Evolutionary conservation across 371 early-diverging fungal species (phyloP), one percentile per base, ranked within the genome.

Genomic region (Syncephalastrum racemosum): DNA sequence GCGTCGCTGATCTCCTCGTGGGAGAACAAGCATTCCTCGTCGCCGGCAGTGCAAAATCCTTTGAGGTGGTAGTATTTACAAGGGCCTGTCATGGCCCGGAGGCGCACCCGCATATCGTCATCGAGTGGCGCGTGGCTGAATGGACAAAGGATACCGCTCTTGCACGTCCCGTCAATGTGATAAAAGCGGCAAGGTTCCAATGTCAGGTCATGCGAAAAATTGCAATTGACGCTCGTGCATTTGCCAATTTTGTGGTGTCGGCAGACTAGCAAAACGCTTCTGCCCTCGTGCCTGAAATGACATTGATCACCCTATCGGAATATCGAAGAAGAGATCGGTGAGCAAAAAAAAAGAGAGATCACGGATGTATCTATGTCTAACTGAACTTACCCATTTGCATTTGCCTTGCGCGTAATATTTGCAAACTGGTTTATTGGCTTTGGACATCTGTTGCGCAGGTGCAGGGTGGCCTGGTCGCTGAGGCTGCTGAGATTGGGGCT

Each of bases 31-130:
- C 76, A 75, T 27, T 54, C 54, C 4, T 20, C 18, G 22, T 72
- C 71, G 18, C 67, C 73, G 18, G 24, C 52, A 10, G 59, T 70
- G 43, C 76, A 75, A 19, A 53, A 70, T 0, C 76, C 76, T 51
- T 75, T 75, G 7, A 72, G 54, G n/a, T 66, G 66, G 24, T 66
- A 75, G 39, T 64, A 75, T 19, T 68, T 60, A 20, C 76, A 75
- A 2, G 66, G 66, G 0, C 68, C 70, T 7, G 70, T 72, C 43
- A 72, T 50, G 0, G 15, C 19, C 1, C 60, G 61, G 4, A 75
- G 54, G 14, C 59, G 48, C 5, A 16, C 15, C 8, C 55, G 43
- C n/a, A 27, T 7, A 1, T 54, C 56, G 4, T 46, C 23, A 2
- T 53, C 60, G 4, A 73, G 50, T 7, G 62, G 58, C 4, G 51